A percentile compares a stretch with the other conserved stretches of the same genome.
These are phyloP conservation scores for Trichoderma polysporum DNA, from an alignment of 2,329 filamentous ascomycete species.

Conservation along the genomic window DNA sequence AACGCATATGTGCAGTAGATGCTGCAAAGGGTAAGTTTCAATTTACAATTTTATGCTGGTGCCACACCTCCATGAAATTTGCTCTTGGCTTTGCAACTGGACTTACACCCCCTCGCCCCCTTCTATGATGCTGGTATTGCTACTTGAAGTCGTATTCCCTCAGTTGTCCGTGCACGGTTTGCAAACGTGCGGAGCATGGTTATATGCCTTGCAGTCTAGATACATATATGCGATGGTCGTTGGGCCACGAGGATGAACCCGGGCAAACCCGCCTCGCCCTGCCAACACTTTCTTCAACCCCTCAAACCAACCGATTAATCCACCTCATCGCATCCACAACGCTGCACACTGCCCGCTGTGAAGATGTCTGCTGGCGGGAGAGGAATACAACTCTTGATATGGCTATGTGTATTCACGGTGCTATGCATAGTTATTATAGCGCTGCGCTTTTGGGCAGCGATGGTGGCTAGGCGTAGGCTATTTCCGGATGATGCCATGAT, in stretches of 20 bases:
- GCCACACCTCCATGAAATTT: background rate
- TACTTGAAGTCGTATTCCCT: background rate
- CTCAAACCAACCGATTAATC: background rate
- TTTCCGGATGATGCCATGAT: slow-evolving; percentile 27
- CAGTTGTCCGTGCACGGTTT: background rate
- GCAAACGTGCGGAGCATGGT: background rate
- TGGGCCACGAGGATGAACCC: background rate
- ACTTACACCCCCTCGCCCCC: background rate
- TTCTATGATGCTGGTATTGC: background rate
- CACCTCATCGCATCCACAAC: background rate
- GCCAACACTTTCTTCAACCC: background rate
- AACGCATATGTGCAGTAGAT: background rate
- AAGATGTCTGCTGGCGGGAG: background rate
- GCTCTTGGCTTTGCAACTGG: background rate
- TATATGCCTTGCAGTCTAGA: background rate
- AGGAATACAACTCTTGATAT: background rate
- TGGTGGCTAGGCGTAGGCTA: slow-evolving; percentile 24
- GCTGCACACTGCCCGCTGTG: background rate
- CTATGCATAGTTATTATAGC: slow-evolving; percentile 21
- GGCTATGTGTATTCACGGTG: slow-evolving; percentile 25
- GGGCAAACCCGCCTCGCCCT: background rate
- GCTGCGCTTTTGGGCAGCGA: slow-evolving; percentile 29
- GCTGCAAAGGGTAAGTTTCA: background rate
- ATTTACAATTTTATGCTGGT: background rate
- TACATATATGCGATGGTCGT: background rate